phyloP scores from a whole-genome alignment of 768 basidiomycete species.

The Serendipita sp. region DNA sequence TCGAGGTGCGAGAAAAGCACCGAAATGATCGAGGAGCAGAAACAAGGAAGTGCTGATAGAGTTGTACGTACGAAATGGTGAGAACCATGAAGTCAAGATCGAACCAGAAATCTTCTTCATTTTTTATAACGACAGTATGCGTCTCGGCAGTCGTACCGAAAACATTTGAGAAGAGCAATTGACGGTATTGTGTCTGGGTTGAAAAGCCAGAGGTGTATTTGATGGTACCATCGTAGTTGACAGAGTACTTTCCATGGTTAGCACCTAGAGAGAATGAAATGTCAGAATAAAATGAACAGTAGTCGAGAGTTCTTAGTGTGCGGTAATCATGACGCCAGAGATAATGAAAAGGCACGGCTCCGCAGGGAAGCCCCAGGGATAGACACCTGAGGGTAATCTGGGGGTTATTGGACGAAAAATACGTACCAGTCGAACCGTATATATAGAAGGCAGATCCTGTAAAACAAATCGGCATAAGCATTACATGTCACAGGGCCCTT shows the following conservation, averaged over 20 bases:
- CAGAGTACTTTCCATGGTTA: background rate
- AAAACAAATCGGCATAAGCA: too few species aligned
- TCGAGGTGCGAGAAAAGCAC: background rate
- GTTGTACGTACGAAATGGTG: background rate
- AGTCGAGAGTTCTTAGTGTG: too few species aligned
- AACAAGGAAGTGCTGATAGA: background rate
- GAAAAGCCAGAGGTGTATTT: background rate
- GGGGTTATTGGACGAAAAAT: background rate
- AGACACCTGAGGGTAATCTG: too few species aligned
- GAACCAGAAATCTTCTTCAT: constrained; percentile 5
- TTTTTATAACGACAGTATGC: background rate
- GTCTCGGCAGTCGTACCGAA: background rate
- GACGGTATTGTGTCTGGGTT: background rate
- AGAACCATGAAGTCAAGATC: background rate
- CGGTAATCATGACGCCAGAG: too few species aligned
- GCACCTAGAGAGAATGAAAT: background rate
- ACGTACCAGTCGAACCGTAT: background rate
- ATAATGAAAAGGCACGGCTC: too few species aligned
- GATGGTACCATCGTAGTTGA: constrained; percentile 1
- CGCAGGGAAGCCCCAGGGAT: too few species aligned
- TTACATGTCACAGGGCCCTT: background rate
- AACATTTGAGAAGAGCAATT: background rate
- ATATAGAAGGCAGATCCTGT: background rate
- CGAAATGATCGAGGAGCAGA: background rate
- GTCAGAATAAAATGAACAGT: background rate